Evolutionary conservation across 192 early-diverging fungal genomes (phyloP).

Genomic region (Mortierella alpina): DNA sequence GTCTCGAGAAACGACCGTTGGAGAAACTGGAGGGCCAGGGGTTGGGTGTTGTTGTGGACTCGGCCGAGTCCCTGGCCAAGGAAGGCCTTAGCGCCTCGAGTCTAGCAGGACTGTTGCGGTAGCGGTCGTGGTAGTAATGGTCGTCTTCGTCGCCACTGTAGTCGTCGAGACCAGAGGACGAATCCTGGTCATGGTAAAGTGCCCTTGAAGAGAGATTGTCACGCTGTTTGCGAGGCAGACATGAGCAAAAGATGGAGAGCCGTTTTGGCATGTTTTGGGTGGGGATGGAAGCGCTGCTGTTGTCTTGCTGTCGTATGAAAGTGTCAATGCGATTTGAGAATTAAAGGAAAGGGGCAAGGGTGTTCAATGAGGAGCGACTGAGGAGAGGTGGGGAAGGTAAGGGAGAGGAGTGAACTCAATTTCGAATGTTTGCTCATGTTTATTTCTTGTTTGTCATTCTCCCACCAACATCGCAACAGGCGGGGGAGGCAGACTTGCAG

Average conservation of each 20-base stretch:
- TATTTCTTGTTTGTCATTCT: not conserved
- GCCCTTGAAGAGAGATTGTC: constrained; percentile 47
- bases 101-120: not conserved
- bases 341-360: not conserved
- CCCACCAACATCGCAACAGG: too few relatives aligned
- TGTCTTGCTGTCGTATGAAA: not conserved
- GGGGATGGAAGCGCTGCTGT: not conserved
- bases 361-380: not conserved
- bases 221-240: constrained; percentile 40
- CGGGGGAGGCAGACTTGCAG: too few relatives aligned
- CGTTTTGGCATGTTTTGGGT: constrained; percentile 22
- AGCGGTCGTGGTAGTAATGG: not conserved
- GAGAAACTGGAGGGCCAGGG: constrained; percentile 38
- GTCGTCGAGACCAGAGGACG: constrained; percentile 26
- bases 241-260: constrained; percentile 29
- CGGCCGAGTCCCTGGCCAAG: not conserved
- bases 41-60: constrained; percentile 4
- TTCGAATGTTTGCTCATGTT: not conserved
- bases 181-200: constrained; percentile 41
- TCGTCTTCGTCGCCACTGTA: constrained; percentile 38
- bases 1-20: constrained; percentile 27
- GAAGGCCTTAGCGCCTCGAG: constrained; percentile 1
- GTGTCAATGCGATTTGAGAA: not conserved
- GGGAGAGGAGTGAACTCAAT: not conserved
- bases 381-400: not conserved